These are phyloP conservation scores for Tilletia setariae DNA, from an alignment of 1,284 basidiomycete genomes.

Conservation along the genomic window DNA sequence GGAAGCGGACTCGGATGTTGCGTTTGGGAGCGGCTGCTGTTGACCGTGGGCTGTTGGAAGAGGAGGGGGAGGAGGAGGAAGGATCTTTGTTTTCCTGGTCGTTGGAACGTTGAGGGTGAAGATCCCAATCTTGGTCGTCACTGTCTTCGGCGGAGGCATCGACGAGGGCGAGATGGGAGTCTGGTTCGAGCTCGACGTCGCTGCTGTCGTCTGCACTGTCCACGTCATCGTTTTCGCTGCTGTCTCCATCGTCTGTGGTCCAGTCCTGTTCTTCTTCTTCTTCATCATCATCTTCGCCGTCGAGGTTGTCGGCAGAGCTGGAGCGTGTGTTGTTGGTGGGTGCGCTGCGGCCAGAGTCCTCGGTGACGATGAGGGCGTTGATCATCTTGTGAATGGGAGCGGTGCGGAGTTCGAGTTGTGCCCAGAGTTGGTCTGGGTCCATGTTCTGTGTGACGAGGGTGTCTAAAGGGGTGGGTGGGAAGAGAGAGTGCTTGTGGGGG, in stretches of 20 bases:
- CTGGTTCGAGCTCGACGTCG: background rate
- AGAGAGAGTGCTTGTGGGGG: slow-evolving; percentile 46
- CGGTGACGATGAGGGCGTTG: slow-evolving; percentile 54
- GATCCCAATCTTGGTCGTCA: slow-evolving; percentile 14
- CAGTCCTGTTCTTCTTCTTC: slow-evolving; percentile 14
- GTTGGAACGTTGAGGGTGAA: background rate
- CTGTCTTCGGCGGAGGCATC: slow-evolving; percentile 5
- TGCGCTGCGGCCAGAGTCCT: slow-evolving; percentile 54
- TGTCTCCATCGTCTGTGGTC: slow-evolving; percentile 38
- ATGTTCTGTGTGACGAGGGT: slow-evolving; percentile 77
- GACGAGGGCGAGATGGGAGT: slow-evolving; percentile 4
- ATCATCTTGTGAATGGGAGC: slow-evolving; percentile 35
- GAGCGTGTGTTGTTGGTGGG: background rate
- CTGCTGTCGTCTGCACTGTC: slow-evolving; percentile 21
- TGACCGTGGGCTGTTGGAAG: background rate
- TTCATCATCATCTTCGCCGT: background rate
- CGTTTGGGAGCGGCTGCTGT: background rate
- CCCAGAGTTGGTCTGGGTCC: slow-evolving; percentile 85
- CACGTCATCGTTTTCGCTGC: slow-evolving; percentile 46
- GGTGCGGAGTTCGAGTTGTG: slow-evolving; percentile 58
- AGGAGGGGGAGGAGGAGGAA: background rate
- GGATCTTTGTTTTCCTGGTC: background rate
- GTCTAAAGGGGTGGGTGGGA: slow-evolving; percentile 71
- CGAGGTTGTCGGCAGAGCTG: background rate
- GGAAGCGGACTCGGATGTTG: slow-evolving; percentile 5